Evolutionary conservation across 805 yeast species (phyloP), one percentile per base, ranked within the genome.

Genomic region (Ascoidea rubescens): DNA sequence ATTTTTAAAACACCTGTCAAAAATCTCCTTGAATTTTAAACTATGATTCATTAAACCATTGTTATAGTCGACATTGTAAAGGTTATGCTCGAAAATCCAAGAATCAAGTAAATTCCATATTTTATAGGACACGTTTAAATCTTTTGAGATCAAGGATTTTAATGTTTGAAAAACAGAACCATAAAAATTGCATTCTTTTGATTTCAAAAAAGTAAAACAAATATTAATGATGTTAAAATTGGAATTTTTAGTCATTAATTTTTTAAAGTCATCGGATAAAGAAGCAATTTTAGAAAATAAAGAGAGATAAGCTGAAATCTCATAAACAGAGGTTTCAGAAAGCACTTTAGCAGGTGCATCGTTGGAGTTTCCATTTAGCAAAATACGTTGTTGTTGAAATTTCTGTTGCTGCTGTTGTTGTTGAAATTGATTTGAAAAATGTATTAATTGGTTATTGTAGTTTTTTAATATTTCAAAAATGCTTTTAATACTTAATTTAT

Each of bases 91-190:
- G 57, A 82, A 84, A 5, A 87, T 67, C 85, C 95, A 83, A 3
- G 71, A 64, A 59, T 89, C 96, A 5, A 88, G 55, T 5, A 74
- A 65, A n/a, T 65, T 66, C 96, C 96, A 89, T 14, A 86, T 71
- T 46, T 68, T 69, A 30, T 66, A 61, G 56, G 81, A 74, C 31
- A 74, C 67, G 1, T 60, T 63, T 32, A 62, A 59, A 5, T 69
- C 63, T n/a, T 68, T 67, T 14, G 75, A 73, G 5, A 82, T 80
- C 48, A 88, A 71, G 0, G 81, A 70, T 16, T 78, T 65, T 47
- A 89, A 63, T 0, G 82, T 79, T 47, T 73, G 70, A 43, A 90
- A 67, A 4, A 76, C 69, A 2, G 83, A 67, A 1, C 86, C 87
- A 31, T 37, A 10, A 14, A 37, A 37, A 37, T 37, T 37, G 14